phyloP scores from a whole-genome alignment of 2,329 filamentous ascomycete genomes.

The Penicillium thymicola region DNA sequence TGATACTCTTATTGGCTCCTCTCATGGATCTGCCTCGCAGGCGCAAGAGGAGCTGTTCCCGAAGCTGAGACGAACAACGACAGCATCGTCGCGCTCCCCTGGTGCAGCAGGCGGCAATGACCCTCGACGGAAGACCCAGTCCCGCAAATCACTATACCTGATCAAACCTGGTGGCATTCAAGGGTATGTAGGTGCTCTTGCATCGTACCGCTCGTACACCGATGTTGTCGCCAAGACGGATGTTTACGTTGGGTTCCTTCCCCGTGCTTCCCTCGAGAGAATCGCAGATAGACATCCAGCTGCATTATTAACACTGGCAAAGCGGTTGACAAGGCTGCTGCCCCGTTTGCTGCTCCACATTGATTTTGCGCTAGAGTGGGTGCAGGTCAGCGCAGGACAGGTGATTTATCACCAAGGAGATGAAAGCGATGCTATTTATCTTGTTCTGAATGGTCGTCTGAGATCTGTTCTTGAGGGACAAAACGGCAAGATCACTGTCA shows the following conservation, averaged over 20 bases:
- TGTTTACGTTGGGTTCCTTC: constrained; percentile 94
- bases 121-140: constrained; percentile 39
- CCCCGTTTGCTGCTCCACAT: constrained; percentile 91
- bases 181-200: constrained; percentile 90
- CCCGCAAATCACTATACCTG: constrained; percentile 73
- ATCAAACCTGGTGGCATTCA: constrained; percentile 94
- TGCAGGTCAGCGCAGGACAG: constrained; percentile 92
- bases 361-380: constrained; percentile 97
- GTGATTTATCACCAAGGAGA: constrained; percentile 91
- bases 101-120: constrained; percentile 28
- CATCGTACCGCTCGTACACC: constrained; percentile 92
- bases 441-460: constrained; percentile 89
- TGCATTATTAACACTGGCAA: constrained; percentile 91
- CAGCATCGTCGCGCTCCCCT: constrained; percentile 40
- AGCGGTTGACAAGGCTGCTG: constrained; percentile 82
- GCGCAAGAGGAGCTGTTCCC: constrained; percentile 42
- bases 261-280: constrained; percentile 77
- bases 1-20: constrained; percentile 39
- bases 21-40: constrained; percentile 27
- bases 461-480: constrained; percentile 78
- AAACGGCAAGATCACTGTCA: constrained; percentile 77
- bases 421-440: constrained; percentile 97
- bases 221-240: constrained; percentile 97
- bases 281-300: constrained; percentile 92
- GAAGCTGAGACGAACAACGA: constrained; percentile 45